Conservation (phyloP, 2,329 filamentous ascomycete genomes). For the Talaromyces atroroseus region DNA sequence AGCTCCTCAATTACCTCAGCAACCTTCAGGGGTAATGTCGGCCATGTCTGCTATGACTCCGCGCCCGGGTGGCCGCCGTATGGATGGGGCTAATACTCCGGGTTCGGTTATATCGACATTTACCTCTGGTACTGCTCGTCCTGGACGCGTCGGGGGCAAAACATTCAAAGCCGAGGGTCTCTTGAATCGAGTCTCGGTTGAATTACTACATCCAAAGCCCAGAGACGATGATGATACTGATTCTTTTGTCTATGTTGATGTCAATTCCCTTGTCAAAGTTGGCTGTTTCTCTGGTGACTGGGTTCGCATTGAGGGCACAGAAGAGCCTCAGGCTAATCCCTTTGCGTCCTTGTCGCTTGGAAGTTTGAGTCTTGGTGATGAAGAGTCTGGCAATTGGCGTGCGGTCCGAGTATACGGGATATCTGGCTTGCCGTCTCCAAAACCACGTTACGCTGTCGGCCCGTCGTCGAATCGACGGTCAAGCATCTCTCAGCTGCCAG, state of each 20-base stretch:
- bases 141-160: constrained; percentile 65
- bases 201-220: constrained; percentile 80
- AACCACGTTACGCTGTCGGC: constrained; percentile 53
- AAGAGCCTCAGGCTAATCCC: constrained; percentile 59
- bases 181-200: constrained; percentile 64
- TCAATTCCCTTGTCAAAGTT: constrained; percentile 76
- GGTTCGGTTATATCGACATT: constrained; percentile 86
- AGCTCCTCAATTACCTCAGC: constrained; percentile 70
- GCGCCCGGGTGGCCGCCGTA: constrained; percentile 63
- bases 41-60: constrained; percentile 77
- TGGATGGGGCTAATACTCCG: constrained; percentile 72
- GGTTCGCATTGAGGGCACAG: constrained; percentile 75
- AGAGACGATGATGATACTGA: constrained; percentile 78
- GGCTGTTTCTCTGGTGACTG: constrained; percentile 98
- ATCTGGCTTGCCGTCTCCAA: constrained; percentile 57
- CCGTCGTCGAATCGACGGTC: constrained; percentile 45
- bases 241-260: constrained; percentile 83
- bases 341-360: constrained; percentile 60
- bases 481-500: constrained; percentile 49
- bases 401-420: constrained; percentile 85
- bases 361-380: constrained; percentile 40
- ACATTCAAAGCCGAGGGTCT: constrained; percentile 80
- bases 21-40: constrained; percentile 71
- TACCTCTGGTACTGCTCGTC: constrained; percentile 74
- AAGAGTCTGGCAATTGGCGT: constrained; percentile 68